phyloP scores from a whole-genome alignment of 2,329 filamentous ascomycete genomes.

The Dendrostoma leiphaemia region DNA sequence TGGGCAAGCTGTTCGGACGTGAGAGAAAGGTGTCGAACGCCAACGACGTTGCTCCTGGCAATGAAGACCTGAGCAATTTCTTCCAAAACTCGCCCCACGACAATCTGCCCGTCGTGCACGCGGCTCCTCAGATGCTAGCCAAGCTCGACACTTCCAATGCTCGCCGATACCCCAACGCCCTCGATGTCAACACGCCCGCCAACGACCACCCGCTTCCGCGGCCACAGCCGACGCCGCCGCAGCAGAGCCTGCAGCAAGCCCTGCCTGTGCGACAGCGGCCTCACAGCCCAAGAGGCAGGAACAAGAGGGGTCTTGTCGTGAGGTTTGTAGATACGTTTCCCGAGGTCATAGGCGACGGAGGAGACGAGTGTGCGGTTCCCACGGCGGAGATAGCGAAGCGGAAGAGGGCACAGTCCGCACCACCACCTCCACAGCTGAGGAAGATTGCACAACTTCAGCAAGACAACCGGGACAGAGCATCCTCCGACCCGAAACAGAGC shows the following conservation, averaged over 20 bases:
- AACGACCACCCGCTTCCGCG: not conserved
- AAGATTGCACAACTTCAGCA: constrained; percentile 26
- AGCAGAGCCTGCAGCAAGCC: constrained; percentile 37
- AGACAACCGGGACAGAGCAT: constrained; percentile 27
- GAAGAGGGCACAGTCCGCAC: constrained; percentile 42
- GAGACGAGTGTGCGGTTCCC: constrained; percentile 77
- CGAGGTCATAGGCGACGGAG: constrained; percentile 85
- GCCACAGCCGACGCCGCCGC: constrained; percentile 5
- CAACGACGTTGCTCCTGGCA: constrained; percentile 41
- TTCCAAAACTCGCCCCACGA: constrained; percentile 52
- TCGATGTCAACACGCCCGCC: constrained; percentile 41
- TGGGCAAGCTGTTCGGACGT: constrained; percentile 60
- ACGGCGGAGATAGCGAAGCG: constrained; percentile 67
- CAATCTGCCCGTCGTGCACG: constrained; percentile 51
- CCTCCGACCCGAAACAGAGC: constrained; percentile 33
- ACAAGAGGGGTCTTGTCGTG: constrained; percentile 69
- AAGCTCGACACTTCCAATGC: constrained; percentile 55
- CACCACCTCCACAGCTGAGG: constrained; percentile 28
- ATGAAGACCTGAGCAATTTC: constrained; percentile 56
- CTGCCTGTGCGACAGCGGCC: constrained; percentile 41
- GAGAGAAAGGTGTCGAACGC: constrained; percentile 34
- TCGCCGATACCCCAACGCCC: constrained; percentile 54
- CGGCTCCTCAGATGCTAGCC: constrained; percentile 47
- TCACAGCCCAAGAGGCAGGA: constrained; percentile 41
- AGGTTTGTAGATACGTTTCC: constrained; percentile 71